phyloP scores from a whole-genome alignment of 164 flowering plant species.

The Vitis riparia region DNA sequence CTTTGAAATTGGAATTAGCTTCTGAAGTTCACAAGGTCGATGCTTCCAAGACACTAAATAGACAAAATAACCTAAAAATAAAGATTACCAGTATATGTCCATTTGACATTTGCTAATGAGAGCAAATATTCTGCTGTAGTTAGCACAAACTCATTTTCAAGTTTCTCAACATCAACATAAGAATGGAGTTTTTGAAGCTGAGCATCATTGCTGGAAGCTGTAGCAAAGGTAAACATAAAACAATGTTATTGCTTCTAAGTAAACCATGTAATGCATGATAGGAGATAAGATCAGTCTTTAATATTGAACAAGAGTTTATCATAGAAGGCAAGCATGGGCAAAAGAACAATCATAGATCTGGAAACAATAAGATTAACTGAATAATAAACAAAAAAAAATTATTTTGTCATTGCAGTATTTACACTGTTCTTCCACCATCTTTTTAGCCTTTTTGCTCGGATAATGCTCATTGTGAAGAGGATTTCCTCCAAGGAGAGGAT shows the following conservation, averaged over 20 bases:
- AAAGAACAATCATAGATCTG: background rate
- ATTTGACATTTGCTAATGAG: conserved; percentile 54
- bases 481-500: conserved; percentile 42
- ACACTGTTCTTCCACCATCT: conserved; percentile 42
- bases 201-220: conserved; percentile 34
- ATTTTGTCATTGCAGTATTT: conserved; percentile 14
- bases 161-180: conserved; percentile 58
- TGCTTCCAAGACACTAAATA: background rate
- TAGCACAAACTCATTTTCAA: conserved; percentile 76
- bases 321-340: background rate
- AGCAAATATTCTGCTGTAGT: conserved; percentile 83
- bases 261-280: background rate
- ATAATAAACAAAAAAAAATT: conserved; percentile 1
- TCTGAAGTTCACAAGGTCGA: background rate
- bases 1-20: background rate
- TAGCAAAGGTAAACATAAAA: conserved; percentile 19
- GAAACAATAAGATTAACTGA: background rate
- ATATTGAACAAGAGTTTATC: background rate
- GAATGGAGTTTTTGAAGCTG: conserved; percentile 33
- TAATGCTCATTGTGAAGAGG: conserved; percentile 35
- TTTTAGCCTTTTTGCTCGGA: conserved; percentile 73
- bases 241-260: background rate
- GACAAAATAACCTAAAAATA: background rate
- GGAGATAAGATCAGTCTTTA: background rate
- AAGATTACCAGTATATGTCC: conserved; percentile 52